A percentile compares a stretch with the other conserved stretches of the same genome.
phyloP scores from a whole-genome alignment of 2,329 filamentous ascomycete species.

The Alternaria metachromatica region DNA sequence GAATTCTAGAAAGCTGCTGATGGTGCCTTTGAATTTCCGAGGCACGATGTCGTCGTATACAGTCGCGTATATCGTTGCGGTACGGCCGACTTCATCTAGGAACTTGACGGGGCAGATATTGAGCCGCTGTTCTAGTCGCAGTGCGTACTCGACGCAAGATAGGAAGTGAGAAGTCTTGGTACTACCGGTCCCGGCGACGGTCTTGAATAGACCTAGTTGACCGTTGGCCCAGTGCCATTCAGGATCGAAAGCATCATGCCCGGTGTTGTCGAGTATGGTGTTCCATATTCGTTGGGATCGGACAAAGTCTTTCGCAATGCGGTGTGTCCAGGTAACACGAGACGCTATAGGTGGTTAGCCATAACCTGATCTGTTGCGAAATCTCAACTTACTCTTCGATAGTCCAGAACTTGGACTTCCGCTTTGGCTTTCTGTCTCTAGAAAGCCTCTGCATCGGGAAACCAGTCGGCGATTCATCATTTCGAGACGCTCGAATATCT shows the following conservation, averaged over 20 bases:
- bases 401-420: neutral
- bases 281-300: neutral
- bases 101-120: neutral
- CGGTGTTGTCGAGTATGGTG: neutral
- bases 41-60: neutral
- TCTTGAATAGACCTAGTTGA: neutral
- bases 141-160: neutral
- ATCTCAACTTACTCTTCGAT: neutral
- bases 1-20: neutral
- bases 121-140: neutral
- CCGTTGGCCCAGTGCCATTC: slow-evolving; percentile 7
- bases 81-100: neutral
- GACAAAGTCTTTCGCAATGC: slow-evolving; percentile 21
- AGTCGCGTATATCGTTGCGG: neutral
- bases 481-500: neutral
- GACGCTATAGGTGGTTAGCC: neutral
- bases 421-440: rapidly evolving
- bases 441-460: neutral
- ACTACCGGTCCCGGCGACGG: neutral
- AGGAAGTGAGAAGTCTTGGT: neutral
- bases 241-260: neutral
- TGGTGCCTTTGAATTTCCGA: neutral
- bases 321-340: slow-evolving; percentile 16
- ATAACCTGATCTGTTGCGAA: neutral
- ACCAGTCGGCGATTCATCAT: neutral